Conservation (phyloP, 148 eudicot species). For the Linanthus parryae region DNA sequence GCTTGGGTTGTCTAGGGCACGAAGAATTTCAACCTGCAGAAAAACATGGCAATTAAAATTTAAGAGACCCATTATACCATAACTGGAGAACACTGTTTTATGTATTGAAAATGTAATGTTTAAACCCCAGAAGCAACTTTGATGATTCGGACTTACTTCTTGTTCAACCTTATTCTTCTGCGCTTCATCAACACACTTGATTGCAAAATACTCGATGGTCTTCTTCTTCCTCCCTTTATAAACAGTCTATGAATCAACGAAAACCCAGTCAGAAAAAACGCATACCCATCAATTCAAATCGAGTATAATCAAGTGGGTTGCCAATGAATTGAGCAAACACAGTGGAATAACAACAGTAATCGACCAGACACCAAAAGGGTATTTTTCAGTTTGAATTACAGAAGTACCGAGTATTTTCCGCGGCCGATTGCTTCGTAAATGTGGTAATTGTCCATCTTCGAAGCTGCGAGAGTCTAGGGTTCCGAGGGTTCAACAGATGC, state of each 20-base stretch:
- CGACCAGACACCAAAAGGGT: not conserved
- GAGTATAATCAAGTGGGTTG: no score
- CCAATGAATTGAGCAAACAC: not conserved
- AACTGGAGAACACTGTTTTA: not conserved
- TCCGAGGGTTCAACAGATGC: no score
- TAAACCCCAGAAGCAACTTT: constrained; percentile 13
- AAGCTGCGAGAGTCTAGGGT: no score
- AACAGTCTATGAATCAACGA: constrained; percentile 45
- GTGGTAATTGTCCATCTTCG: constrained; percentile 96
- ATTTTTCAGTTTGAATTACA: not conserved
- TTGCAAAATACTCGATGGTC: constrained; percentile 78
- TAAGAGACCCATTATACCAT: not conserved
- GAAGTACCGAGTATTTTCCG: constrained; percentile 76
- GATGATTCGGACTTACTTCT: constrained; percentile 51
- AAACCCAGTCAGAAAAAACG: not conserved
- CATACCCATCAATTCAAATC: not conserved
- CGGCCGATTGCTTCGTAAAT: constrained; percentile 83
- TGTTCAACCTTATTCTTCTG: constrained; percentile 87
- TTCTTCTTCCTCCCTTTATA: constrained; percentile 96
- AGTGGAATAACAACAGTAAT: not conserved
- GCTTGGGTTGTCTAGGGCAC: constrained; percentile 68
- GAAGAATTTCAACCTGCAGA: constrained; percentile 77
- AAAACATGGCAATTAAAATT: not conserved
- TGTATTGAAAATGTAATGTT: not conserved
- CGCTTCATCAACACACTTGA: constrained; percentile 85